Evolutionary conservation across 2,329 filamentous ascomycete species (phyloP).

Genomic region (Dendrostoma leiphaemia): DNA sequence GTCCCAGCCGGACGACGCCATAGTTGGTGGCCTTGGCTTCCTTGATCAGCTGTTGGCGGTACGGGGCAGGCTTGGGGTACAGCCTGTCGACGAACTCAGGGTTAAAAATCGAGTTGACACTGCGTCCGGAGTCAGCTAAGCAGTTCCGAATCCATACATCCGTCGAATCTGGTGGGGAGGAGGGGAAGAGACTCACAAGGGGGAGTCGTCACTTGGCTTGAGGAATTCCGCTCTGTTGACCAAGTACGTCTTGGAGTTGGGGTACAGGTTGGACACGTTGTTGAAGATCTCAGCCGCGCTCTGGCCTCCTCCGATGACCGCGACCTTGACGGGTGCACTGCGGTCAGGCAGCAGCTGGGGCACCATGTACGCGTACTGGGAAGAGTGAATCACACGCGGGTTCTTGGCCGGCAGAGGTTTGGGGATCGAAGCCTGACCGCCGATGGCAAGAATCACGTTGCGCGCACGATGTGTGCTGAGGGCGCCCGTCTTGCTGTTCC

Average conservation of each 20-base stretch:
- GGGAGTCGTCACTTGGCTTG: constrained; percentile 90
- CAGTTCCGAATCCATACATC: background rate
- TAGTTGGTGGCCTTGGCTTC: constrained; percentile 89
- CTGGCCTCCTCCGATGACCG: constrained; percentile 86
- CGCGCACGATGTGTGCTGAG: constrained; percentile 53
- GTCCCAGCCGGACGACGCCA: constrained; percentile 84
- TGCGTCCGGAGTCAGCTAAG: constrained; percentile 31
- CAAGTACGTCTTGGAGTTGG: constrained; percentile 73
- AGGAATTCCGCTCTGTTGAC: constrained; percentile 82
- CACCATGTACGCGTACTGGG: constrained; percentile 71
- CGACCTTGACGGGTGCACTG: constrained; percentile 66
- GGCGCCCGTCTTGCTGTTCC: constrained; percentile 56
- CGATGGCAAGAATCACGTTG: constrained; percentile 62
- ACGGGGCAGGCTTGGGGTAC: constrained; percentile 62
- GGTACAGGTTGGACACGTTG: constrained; percentile 79
- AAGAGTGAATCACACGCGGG: constrained; percentile 81
- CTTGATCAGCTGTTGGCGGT: constrained; percentile 59
- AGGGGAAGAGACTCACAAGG: constrained; percentile 65
- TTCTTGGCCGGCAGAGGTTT: constrained; percentile 66
- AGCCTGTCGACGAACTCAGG: constrained; percentile 77
- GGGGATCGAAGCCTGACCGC: constrained; percentile 68
- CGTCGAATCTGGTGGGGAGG: background rate
- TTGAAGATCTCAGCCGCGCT: constrained; percentile 95
- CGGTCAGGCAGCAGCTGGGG: constrained; percentile 57
- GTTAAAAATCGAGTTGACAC: constrained; percentile 96